Evolutionary conservation across 2,329 filamentous ascomycete species (phyloP), one percentile per base, ranked within the genome.

Genomic region (Emmonsia crescens): DNA sequence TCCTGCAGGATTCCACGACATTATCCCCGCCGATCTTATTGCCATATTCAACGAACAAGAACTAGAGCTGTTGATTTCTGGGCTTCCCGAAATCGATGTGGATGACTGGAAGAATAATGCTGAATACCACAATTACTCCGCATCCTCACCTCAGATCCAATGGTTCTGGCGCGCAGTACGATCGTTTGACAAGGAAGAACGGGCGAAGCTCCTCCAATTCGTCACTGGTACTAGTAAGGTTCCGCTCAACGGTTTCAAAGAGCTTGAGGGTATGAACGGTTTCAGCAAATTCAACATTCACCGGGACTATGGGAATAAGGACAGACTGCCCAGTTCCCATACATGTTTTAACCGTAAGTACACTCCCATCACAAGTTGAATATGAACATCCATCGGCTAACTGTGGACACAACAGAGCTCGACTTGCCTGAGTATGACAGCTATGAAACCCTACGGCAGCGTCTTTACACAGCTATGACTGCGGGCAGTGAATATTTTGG

Each of bases 31-130:
- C 0, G 91, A 96, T 68, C 81, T 99, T 57, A 90, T 99, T 69
- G 88, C 91, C 57, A 99, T 99, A 70, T 99, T 99, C 81, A 96
- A 96, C 73, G 94, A 99, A 75, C 94, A 99, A 74, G 94, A 99
- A 77, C 82, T 99, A 33, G 94, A 99, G 75, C 80, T 99, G 56
- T 82, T 99, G 64, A 99, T 99, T 71, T 99, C 94, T 58, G 94
- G 94, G 72, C 82, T 99, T 59, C 94, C 94, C 1, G 94, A 99
- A 71, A 96, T 99, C 68, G 93, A 99, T 68, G 85, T 97, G 48
- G 94, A 99, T 71, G 94, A 99, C 77, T 99, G 94, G 94, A 96
- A 96, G 83, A 91, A 89, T 77, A 96, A 96, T 76, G 96, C 93
- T 1, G 95, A 99, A 73, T 97, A 99, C 70, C 93, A 97, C 77